These are phyloP conservation scores for Actinomortierella ambigua DNA, from an alignment of 371 early-diverging fungal genomes.

Conservation along the genomic window DNA sequence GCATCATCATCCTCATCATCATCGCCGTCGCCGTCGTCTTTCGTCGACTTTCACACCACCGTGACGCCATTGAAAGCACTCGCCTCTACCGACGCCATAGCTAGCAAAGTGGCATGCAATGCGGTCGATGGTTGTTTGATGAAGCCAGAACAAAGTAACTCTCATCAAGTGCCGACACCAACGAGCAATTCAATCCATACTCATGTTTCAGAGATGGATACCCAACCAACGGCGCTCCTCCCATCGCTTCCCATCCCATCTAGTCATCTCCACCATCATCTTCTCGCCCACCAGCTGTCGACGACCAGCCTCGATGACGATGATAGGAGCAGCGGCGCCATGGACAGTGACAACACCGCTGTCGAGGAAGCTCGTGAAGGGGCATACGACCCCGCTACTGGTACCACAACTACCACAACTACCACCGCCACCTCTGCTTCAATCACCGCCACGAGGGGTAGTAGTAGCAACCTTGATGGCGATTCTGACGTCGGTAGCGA, in stretches of 20 bases:
- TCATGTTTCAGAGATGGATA: no score
- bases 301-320: slow-evolving; percentile 1
- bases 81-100: no score
- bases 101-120: no score
- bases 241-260: slow-evolving; percentile 40
- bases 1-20: slow-evolving; percentile 20
- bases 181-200: no score
- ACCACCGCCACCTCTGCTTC: not conserved
- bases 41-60: not conserved
- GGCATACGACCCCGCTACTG: not conserved
- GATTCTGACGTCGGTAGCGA: not conserved
- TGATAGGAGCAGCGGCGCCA: not conserved
- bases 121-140: no score
- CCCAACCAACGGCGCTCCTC: slow-evolving; percentile 11
- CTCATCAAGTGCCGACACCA: no score
- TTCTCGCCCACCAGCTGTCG: no score
- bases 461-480: no score
- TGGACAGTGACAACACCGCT: not conserved
- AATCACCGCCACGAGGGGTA: no score
- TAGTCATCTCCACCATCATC: not conserved
- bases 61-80: no score
- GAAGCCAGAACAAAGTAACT: no score
- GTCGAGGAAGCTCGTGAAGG: not conserved
- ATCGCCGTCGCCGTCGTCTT: slow-evolving; percentile 17
- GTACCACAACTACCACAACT: not conserved